A percentile compares a stretch with the other conserved stretches of the same genome.
Evolutionary conservation across 805 yeast genomes (phyloP).

Genomic region (Candida germanica): DNA sequence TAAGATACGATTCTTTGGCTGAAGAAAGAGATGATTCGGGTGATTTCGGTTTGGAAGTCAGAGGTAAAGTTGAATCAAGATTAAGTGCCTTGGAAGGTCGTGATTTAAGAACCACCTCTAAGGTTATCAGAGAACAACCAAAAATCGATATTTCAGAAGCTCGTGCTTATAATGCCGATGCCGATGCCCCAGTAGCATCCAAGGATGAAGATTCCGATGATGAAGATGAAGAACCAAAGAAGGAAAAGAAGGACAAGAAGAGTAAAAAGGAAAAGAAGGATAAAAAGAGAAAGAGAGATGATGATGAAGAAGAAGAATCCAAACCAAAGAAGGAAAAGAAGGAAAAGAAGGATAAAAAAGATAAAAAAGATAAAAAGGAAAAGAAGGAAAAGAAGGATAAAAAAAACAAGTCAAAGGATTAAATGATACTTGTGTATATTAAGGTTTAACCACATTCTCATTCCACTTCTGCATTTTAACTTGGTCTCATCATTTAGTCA

Average conservation of each 20-base stretch:
- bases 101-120: constrained; percentile 86
- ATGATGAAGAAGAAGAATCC: constrained; percentile 26
- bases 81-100: constrained; percentile 95
- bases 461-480: constrained; percentile 9
- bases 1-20: constrained; percentile 94
- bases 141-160: constrained; percentile 85
- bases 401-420: constrained; percentile 25
- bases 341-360: constrained; percentile 27
- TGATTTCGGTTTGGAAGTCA: constrained; percentile 84
- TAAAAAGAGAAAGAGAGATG: constrained; percentile 16
- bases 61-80: constrained; percentile 92
- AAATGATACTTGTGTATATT: constrained; percentile 7
- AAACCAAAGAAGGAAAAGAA: constrained; percentile 25
- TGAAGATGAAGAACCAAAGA: constrained; percentile 23
- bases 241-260: constrained; percentile 26
- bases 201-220: constrained; percentile 28
- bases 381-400: constrained; percentile 27
- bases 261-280: constrained; percentile 24
- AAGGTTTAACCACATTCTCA: no score
- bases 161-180: constrained; percentile 90
- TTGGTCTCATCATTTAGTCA: constrained; percentile 6
- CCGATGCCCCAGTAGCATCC: constrained; percentile 61
- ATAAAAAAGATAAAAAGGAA: constrained; percentile 25
- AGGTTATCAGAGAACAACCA: constrained; percentile 75
- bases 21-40: constrained; percentile 97